Evolutionary conservation across 2,329 filamentous ascomycete genomes (phyloP).

Genomic region (Rutstroemia sp.): DNA sequence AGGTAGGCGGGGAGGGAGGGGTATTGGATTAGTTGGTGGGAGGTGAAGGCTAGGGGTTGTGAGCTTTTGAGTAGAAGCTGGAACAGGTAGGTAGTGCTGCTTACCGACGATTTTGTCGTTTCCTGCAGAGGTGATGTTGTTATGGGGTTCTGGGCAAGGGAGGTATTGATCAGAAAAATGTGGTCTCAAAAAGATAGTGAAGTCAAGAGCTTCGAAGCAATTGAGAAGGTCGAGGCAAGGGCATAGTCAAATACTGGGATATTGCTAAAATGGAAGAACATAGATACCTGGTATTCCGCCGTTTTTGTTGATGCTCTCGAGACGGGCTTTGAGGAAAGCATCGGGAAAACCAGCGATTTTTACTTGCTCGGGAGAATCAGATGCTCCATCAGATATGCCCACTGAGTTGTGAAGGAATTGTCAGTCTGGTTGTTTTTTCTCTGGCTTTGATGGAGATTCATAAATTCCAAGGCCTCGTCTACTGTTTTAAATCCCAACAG

Average conservation of each 20-base stretch:
- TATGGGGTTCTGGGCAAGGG: background rate
- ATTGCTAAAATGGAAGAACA: too few species aligned
- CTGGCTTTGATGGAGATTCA: background rate
- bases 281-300: background rate
- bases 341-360: slow-evolving; percentile 26
- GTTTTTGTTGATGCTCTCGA: slow-evolving; percentile 7
- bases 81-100: background rate
- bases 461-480: too few species aligned
- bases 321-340: slow-evolving; percentile 14
- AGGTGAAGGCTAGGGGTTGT: background rate
- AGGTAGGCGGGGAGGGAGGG: slow-evolving; percentile 13
- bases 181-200: too few species aligned
- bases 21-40: slow-evolving; percentile 13
- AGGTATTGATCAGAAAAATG: too few species aligned
- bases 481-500: too few species aligned
- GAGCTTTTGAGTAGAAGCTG: too few species aligned
- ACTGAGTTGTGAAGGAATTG: background rate
- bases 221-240: too few species aligned
- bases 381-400: background rate
- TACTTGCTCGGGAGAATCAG: background rate
- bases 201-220: too few species aligned
- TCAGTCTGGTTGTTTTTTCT: background rate
- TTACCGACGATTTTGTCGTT: slow-evolving; percentile 25
- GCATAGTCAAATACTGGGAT: too few species aligned
- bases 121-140: slow-evolving; percentile 29